Evolutionary conservation across 192 early-diverging fungal species (phyloP).

Genomic region (Coemansia guatemalensis): DNA sequence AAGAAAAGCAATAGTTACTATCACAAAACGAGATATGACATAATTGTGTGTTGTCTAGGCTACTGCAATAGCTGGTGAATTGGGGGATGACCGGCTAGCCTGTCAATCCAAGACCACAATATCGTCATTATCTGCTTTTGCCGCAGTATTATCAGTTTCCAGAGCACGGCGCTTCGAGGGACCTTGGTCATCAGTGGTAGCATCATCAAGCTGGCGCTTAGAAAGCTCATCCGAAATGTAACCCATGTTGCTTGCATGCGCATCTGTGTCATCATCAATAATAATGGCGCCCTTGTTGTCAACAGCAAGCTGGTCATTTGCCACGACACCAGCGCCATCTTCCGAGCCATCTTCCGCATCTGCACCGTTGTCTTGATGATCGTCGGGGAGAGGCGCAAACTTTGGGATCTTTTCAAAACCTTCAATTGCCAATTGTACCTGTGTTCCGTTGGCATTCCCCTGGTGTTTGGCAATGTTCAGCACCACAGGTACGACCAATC

Average conservation of each 20-base stretch:
- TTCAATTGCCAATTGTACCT: constrained; percentile 16
- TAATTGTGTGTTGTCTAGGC: neutral
- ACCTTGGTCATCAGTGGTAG: neutral
- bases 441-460: neutral
- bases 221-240: constrained; percentile 24
- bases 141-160: constrained; percentile 4
- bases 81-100: no score
- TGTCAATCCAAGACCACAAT: neutral
- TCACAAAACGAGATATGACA: neutral
- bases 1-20: no score
- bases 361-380: neutral
- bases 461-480: constrained; percentile 24
- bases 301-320: constrained; percentile 6
- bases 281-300: constrained; percentile 16
- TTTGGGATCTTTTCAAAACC: constrained; percentile 30
- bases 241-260: neutral
- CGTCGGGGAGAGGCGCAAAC: constrained; percentile 32
- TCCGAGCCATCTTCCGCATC: neutral
- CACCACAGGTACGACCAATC: constrained; percentile 26
- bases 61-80: neutral
- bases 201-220: constrained; percentile 27
- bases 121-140: neutral
- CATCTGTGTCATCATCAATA: constrained; percentile 11
- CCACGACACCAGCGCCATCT: neutral
- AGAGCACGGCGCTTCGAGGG: constrained; percentile 25